Base-by-base conservation (phyloP, 2,329 filamentous ascomycete genomes). In the Epichloe hybrida region DNA sequence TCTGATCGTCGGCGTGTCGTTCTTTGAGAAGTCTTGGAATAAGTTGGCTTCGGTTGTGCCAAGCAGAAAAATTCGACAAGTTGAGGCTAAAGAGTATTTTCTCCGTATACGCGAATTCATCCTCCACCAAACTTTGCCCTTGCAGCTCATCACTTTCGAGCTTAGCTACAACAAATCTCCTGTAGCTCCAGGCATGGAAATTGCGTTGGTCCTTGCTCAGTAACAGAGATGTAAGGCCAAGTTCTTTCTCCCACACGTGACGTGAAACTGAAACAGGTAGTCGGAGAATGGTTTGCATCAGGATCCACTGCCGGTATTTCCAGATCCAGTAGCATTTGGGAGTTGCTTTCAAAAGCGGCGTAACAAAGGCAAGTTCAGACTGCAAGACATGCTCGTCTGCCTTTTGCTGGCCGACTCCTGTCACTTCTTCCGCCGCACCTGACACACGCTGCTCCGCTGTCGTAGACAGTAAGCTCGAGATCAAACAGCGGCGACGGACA, bases 401-500 rank as follows among this genome's bases (percentile, higher is more conserved):
- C 9, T 23, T 20, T n/a, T 23, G 23, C 15, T 27, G 20, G 11
- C n/a, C 8, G 23, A 23, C 23, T 23, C 7, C 23, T 23, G 23
- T 23, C 23, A 23, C 3, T 23, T 23, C 23, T 23, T 23, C 23
- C 23, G 23, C 23, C 23, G 23, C 23, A 23, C 23, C 23, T 23
- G 23, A 23, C 23, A 23, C 23, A 23, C 23, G 23, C 23, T 23
- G 23, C 23, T 23, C 23, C 23, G 23, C 23, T 7, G 4, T 23
- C 23, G 23, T 11, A 27, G 73, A 80, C 59, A 79, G 77, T 67
- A 72, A 75, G 60, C 72, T 69, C 72, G 72, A 76, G 54, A 70
- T 77, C 75, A 83, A 72, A 68, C 79, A 82, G 61, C 79, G 78
- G 61, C 91, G 84, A 63, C 93, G 84, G 70, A 84, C 78, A 75